phyloP scores from a whole-genome alignment of 495 filamentous ascomycete species.

The Patellaria atrata region DNA sequence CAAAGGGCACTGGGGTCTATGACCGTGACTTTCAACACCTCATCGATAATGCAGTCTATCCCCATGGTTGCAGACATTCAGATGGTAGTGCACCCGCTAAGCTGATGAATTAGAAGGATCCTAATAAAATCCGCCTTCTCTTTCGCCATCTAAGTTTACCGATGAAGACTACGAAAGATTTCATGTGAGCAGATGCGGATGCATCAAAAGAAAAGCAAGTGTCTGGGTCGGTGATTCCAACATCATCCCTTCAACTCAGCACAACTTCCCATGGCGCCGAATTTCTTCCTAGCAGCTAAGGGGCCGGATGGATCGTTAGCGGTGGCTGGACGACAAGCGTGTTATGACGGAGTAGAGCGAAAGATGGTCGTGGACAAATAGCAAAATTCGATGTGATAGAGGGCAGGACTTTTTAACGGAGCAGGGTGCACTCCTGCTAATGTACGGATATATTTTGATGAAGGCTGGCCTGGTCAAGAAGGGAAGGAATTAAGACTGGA shows the following conservation, averaged over 20 bases:
- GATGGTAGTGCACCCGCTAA: slow-evolving; percentile 11
- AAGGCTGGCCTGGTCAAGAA: slow-evolving; percentile 7
- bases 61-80: slow-evolving; percentile 13
- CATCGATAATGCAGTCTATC: slow-evolving; percentile 15
- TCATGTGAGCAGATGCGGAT: slow-evolving; percentile 19
- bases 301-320: slow-evolving; percentile 21
- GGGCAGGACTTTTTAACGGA: slow-evolving; percentile 3
- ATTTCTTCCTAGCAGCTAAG: slow-evolving; percentile 31
- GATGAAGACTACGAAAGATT: slow-evolving; percentile 21
- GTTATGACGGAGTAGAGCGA: slow-evolving; percentile 25
- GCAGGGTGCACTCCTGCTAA: slow-evolving; percentile 5
- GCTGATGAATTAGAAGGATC: slow-evolving; percentile 15
- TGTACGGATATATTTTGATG: slow-evolving; percentile 7
- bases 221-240: slow-evolving; percentile 25
- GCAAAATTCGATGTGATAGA: slow-evolving; percentile 12
- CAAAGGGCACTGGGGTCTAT: slow-evolving; percentile 11
- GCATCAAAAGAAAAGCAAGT: slow-evolving; percentile 25
- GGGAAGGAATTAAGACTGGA: slow-evolving; percentile 11
- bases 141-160: slow-evolving; percentile 29
- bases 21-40: slow-evolving; percentile 17
- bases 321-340: slow-evolving; percentile 29
- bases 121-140: slow-evolving; percentile 22
- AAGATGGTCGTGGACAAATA: slow-evolving; percentile 8
- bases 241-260: slow-evolving; percentile 29
- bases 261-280: slow-evolving; percentile 29